Conservation (phyloP, 1,284 basidiomycete genomes). For the Schizophyllum commune region DNA sequence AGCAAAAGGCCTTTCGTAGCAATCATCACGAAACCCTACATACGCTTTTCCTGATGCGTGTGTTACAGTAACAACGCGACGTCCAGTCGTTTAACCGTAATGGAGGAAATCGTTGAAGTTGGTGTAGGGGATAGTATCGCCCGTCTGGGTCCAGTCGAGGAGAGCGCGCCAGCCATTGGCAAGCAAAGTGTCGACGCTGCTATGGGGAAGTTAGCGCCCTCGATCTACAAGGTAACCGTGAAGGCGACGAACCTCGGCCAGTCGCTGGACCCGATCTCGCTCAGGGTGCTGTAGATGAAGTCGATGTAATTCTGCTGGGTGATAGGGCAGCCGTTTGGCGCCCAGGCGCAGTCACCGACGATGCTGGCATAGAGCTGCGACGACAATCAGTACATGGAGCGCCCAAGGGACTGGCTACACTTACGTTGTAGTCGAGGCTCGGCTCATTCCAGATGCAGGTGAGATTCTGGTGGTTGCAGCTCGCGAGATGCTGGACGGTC, state of each 20-base stretch:
- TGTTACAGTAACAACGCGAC: too few relatives aligned
- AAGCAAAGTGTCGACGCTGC: conserved; percentile 8
- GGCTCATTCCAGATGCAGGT: not conserved
- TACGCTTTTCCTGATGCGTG: too few relatives aligned
- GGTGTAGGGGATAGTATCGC: conserved; percentile 14
- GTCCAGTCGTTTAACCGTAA: not conserved
- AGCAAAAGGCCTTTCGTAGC: too few relatives aligned
- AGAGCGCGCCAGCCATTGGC: conserved; percentile 11
- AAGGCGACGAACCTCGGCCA: conserved; percentile 1
- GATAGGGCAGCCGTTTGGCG: conserved; percentile 3
- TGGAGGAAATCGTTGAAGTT: conserved; percentile 19
- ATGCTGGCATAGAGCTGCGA: conserved; percentile 1
- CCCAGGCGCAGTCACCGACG: not conserved
- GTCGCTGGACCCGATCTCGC: conserved; percentile 2
- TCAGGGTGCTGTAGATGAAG: conserved; percentile 7
- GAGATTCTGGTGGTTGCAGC: not conserved
- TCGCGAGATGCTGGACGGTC: not conserved
- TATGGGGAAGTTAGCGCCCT: not conserved
- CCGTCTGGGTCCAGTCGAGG: conserved; percentile 14
- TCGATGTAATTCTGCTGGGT: conserved; percentile 11
- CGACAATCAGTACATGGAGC: not conserved
- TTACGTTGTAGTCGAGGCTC: not conserved
- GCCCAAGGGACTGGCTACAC: not conserved
- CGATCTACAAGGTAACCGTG: too few relatives aligned
- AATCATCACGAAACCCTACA: too few relatives aligned